Evolutionary conservation across 2,329 filamentous ascomycete species (phyloP).

Genomic region (Botrytis fabae): DNA sequence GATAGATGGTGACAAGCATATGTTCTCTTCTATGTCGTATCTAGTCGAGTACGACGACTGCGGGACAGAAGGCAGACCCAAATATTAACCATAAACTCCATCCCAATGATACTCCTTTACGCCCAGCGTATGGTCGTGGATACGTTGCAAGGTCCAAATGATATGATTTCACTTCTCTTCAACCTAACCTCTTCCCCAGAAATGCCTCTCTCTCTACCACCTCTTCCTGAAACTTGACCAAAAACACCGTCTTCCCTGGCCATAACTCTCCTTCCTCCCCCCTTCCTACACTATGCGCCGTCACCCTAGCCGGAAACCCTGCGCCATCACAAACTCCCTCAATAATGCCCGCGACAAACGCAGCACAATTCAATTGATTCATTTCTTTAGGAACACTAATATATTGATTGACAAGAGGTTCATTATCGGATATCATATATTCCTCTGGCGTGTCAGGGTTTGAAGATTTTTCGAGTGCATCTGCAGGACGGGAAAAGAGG

Average conservation of each 20-base stretch:
- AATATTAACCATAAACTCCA: slow-evolving; percentile 8
- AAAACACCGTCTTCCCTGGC: slow-evolving; percentile 93
- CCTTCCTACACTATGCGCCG: slow-evolving; percentile 75
- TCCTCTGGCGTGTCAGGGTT: slow-evolving; percentile 83
- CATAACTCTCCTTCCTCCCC: slow-evolving; percentile 73
- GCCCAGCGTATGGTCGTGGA: neutral
- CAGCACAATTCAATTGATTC: slow-evolving; percentile 93
- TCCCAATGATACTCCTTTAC: slow-evolving; percentile 1
- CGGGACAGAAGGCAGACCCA: neutral
- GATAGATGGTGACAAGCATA: neutral
- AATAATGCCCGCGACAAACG: slow-evolving; percentile 90
- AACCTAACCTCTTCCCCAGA: slow-evolving; percentile 56
- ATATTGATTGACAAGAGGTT: slow-evolving; percentile 92
- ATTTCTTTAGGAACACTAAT: slow-evolving; percentile 93
- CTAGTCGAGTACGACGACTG: slow-evolving; percentile 6
- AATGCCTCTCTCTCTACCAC: slow-evolving; percentile 90
- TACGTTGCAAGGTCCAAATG: slow-evolving; percentile 5
- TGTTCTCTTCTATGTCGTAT: neutral
- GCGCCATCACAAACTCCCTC: slow-evolving; percentile 95
- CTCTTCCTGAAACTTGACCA: slow-evolving; percentile 89
- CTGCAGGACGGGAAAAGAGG: slow-evolving; percentile 86
- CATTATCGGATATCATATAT: slow-evolving; percentile 99
- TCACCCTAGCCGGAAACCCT: slow-evolving; percentile 84
- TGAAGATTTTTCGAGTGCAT: slow-evolving; percentile 86
- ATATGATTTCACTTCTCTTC: neutral